These are phyloP conservation scores for Glaciozyma martinii DNA, from an alignment of 768 basidiomycete species.

Conservation along the genomic window DNA sequence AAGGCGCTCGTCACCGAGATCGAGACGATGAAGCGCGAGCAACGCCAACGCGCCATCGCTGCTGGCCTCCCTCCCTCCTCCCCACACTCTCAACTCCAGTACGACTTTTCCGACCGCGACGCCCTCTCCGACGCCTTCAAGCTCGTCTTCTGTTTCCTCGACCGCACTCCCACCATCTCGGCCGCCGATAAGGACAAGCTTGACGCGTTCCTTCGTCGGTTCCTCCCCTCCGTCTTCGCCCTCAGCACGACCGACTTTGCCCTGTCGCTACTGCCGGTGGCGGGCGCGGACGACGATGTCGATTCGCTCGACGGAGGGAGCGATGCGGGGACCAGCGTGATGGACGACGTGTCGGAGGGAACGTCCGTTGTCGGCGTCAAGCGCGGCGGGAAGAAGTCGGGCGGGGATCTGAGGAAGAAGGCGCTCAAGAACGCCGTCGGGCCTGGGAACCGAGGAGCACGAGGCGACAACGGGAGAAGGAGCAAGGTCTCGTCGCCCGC, in stretches of 20 bases:
- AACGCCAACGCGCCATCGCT: conserved; percentile 49
- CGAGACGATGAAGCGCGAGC: conserved; percentile 57
- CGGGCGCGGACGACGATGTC: conserved; percentile 8
- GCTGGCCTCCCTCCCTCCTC: conserved; percentile 32
- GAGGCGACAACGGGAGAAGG: background rate
- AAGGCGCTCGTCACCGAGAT: conserved; percentile 75
- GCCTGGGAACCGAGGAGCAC: conserved; percentile 27
- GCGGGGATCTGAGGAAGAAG: conserved; percentile 61
- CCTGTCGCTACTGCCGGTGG: background rate
- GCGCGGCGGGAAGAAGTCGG: conserved; percentile 20
- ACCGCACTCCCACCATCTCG: conserved; percentile 59
- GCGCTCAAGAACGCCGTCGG: conserved; percentile 57
- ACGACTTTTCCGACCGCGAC: conserved; percentile 61
- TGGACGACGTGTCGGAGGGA: background rate
- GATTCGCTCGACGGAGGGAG: conserved; percentile 15
- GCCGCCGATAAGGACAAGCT: conserved; percentile 65
- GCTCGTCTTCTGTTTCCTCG: conserved; percentile 82
- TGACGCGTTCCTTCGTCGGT: conserved; percentile 72
- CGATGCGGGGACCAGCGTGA: conserved; percentile 15
- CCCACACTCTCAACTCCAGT: conserved; percentile 65
- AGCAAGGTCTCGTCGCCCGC: conserved; percentile 14
- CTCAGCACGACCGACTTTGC: conserved; percentile 20
- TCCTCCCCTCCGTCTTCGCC: conserved; percentile 52
- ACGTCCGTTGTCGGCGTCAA: conserved; percentile 2
- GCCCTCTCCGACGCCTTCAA: conserved; percentile 76